Evolutionary conservation across 768 basidiomycete genomes (phyloP), one percentile per base, ranked within the genome.

Genomic region (Saitozyma sp.): DNA sequence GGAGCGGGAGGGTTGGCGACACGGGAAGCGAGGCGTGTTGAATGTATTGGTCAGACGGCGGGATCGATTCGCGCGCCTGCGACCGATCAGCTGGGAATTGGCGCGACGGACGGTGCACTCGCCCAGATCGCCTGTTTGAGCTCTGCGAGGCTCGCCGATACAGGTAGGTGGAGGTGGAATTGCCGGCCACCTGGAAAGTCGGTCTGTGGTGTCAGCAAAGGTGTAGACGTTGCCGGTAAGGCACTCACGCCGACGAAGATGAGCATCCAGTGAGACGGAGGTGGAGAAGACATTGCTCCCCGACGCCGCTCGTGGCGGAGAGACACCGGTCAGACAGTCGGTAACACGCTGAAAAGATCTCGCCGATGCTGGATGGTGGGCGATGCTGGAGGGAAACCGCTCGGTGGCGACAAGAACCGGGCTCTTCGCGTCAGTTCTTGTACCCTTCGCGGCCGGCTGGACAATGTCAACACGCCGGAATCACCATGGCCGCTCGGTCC

Each of bases 241-340:
- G 13, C 8, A 59, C 63, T 56, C 40, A 64, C 63, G 14, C 63
- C 63, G 10, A 64, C 48, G 54, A 64, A 64, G 38, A 64, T 19
- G 39, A 60, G 29, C 54, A 64, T 64, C 16, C 29, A n/a, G 38
- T 45, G 43, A 45, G 16, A 16, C 43, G 43, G 43, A 16, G 16
- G 43, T 45, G 43, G 9, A 16, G 43, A 16, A 9, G 43, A 45
- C 9, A 45, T 9, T 45, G 43, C 43, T 9, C 9, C 9, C 16
- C 43, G 43, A 45, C 43, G 43, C 16, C 43, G 43, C 29, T 29
- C 29, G 29, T 29, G n/a, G 45, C 2, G 45, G 13, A 46, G 11
- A n/a, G n/a, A n/a, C n/a, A 46, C 13, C 3, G 13, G 45, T 46
- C 45, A 17, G 3, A 46, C 45, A 16, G 16, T 16, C 13, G 45